Conservation (phyloP, 2,329 filamentous ascomycete genomes). For the Aspergillus sp. region DNA sequence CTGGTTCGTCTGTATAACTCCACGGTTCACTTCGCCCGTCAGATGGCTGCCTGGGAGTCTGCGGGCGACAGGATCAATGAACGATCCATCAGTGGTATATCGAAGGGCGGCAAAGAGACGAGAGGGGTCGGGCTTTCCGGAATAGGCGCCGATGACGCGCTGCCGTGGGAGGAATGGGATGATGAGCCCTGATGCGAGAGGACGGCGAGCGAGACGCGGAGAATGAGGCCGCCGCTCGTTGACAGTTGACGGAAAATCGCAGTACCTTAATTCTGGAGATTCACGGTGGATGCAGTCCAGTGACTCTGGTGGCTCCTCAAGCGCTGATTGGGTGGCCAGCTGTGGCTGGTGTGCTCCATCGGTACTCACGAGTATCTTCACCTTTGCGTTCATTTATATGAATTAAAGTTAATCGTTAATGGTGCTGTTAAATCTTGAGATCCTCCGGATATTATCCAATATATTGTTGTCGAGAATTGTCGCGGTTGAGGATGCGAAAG, state of each 20-base stretch:
- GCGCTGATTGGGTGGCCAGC: conserved; percentile 7
- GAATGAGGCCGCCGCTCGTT: conserved; percentile 21
- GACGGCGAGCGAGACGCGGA: conserved; percentile 14
- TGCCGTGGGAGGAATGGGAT: conserved; percentile 1
- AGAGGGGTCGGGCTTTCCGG: conserved; percentile 14
- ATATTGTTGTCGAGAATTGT: too few relatives aligned
- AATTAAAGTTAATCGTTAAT: too few relatives aligned
- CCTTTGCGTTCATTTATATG: too few relatives aligned
- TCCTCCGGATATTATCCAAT: too few relatives aligned
- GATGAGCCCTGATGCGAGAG: conserved; percentile 9
- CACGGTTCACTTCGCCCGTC: conserved; percentile 56
- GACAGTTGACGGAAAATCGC: conserved; percentile 22
- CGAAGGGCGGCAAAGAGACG: conserved; percentile 13
- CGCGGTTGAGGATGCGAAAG: too few relatives aligned
- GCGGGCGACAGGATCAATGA: conserved; percentile 48
- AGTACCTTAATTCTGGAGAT: background rate
- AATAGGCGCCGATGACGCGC: conserved; percentile 9
- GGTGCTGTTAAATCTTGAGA: too few relatives aligned
- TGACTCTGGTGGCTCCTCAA: conserved; percentile 10
- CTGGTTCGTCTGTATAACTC: conserved; percentile 38
- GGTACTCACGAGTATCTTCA: background rate
- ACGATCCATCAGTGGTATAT: conserved; percentile 54
- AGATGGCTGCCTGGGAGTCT: conserved; percentile 56
- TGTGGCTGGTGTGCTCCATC: conserved; percentile 15
- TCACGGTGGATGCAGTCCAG: background rate